A percentile compares a stretch with the other conserved stretches of the same genome.
phyloP scores from a whole-genome alignment of 192 early-diverging fungal species.

The Backusella sp. region DNA sequence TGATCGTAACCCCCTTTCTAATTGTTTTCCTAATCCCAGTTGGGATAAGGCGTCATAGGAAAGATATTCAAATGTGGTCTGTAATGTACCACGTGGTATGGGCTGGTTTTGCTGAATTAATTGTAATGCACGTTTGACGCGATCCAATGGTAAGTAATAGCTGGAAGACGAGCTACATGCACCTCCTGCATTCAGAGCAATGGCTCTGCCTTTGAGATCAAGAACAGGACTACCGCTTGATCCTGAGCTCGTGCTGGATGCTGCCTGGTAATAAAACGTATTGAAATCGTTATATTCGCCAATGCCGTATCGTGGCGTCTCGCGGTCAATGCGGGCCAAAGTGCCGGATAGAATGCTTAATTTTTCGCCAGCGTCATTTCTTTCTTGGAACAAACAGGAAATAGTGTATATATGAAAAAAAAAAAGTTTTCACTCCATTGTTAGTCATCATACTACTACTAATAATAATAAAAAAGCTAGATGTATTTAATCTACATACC shows the following conservation, averaged over 20 bases:
- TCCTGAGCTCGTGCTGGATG: conserved; percentile 71
- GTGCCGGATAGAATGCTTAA: conserved; percentile 72
- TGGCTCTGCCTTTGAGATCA: conserved; percentile 68
- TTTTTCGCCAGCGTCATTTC: conserved; percentile 78
- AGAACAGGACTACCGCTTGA: conserved; percentile 77
- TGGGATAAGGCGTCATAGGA: conserved; percentile 70
- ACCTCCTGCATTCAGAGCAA: conserved; percentile 73
- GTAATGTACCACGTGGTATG: conserved; percentile 73
- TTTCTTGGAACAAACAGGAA: background rate
- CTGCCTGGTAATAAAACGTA: conserved; percentile 79
- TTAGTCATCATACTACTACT: too few relatives aligned
- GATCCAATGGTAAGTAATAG: conserved; percentile 76
- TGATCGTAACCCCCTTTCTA: conserved; percentile 54
- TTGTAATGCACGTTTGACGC: conserved; percentile 64
- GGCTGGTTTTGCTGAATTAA: conserved; percentile 50
- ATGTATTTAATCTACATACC: conserved; percentile 23
- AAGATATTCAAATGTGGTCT: conserved; percentile 64
- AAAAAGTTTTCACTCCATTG: background rate
- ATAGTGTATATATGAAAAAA: background rate
- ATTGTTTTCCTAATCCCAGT: conserved; percentile 61
- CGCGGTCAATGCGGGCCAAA: conserved; percentile 69
- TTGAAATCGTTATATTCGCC: conserved; percentile 77
- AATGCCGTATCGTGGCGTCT: conserved; percentile 63
- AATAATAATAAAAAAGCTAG: background rate
- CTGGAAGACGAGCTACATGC: conserved; percentile 66